phyloP scores from a whole-genome alignment of 441 rosid genomes.

The Gossypium gossypioides region DNA sequence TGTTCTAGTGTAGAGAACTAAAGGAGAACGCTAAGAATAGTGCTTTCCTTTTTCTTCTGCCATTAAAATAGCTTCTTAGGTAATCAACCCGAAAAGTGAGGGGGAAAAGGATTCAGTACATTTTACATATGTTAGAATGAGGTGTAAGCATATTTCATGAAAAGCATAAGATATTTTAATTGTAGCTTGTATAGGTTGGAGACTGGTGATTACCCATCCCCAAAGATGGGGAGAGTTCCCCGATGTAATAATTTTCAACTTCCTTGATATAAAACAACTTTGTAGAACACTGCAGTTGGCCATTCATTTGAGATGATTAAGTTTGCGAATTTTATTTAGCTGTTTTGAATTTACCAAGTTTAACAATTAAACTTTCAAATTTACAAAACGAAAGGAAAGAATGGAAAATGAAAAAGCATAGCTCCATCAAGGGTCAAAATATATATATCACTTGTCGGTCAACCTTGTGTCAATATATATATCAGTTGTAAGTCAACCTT shows the following conservation, averaged over 20 bases:
- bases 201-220: slow-evolving; percentile 64
- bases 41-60: not conserved
- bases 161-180: not conserved
- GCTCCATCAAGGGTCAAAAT: not conserved
- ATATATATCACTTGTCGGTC: not conserved
- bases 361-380: slow-evolving; percentile 23
- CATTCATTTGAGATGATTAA: slow-evolving; percentile 47
- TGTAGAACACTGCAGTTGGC: slow-evolving; percentile 36
- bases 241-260: slow-evolving; percentile 50
- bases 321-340: slow-evolving; percentile 53
- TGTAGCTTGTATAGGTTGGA: not conserved
- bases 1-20: not conserved
- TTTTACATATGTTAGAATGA: not conserved
- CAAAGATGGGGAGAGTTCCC: slow-evolving; percentile 58
- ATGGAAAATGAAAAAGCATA: not conserved
- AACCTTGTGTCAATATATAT: not conserved
- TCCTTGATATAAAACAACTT: slow-evolving; percentile 46
- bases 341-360: slow-evolving; percentile 27
- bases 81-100: not conserved
- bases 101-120: not conserved
- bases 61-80: not conserved
- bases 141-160: not conserved
- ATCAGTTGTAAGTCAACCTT: not conserved
- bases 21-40: not conserved
- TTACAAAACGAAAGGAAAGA: not conserved